Percentiles rank a stretch among this genome's conserved stretches.
Conservation (phyloP, 257 asterid species). For the Misopates orontium region DNA sequence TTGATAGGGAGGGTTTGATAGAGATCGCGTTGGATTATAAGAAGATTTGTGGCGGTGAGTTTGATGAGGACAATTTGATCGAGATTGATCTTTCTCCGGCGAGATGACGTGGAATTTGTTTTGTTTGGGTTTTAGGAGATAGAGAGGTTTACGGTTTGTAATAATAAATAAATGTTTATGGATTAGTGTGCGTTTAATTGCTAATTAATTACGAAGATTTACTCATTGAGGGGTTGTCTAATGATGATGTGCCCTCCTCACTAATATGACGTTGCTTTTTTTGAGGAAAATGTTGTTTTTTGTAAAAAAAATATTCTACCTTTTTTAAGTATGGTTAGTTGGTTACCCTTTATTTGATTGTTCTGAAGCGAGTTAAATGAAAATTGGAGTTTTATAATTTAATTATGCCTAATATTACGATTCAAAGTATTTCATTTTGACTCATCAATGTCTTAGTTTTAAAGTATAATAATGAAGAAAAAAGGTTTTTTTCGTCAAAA, state of each 20-base stretch:
- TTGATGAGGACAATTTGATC: slow-evolving; percentile 74
- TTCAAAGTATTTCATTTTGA: too few relatives aligned
- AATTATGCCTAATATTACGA: too few relatives aligned
- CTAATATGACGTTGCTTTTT: too few relatives aligned
- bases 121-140: too few relatives aligned
- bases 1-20: slow-evolving; percentile 54
- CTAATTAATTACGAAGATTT: too few relatives aligned
- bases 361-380: background rate
- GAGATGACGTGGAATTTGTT: slow-evolving; percentile 34
- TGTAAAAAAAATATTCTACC: background rate
- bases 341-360: background rate
- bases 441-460: too few relatives aligned
- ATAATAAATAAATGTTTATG: slow-evolving; percentile 26
- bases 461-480: too few relatives aligned
- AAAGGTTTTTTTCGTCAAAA: too few relatives aligned
- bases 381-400: too few relatives aligned
- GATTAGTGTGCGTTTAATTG: slow-evolving; percentile 30
- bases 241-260: too few relatives aligned
- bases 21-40: slow-evolving; percentile 64
- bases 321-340: background rate
- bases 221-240: too few relatives aligned
- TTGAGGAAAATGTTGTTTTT: too few relatives aligned
- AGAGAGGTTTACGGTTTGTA: slow-evolving; percentile 33
- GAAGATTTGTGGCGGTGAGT: slow-evolving; percentile 36
- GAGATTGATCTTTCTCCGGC: slow-evolving; percentile 72